phyloP scores from a whole-genome alignment of 2,329 filamentous ascomycete genomes.

The Apiospora rasikravindrae region DNA sequence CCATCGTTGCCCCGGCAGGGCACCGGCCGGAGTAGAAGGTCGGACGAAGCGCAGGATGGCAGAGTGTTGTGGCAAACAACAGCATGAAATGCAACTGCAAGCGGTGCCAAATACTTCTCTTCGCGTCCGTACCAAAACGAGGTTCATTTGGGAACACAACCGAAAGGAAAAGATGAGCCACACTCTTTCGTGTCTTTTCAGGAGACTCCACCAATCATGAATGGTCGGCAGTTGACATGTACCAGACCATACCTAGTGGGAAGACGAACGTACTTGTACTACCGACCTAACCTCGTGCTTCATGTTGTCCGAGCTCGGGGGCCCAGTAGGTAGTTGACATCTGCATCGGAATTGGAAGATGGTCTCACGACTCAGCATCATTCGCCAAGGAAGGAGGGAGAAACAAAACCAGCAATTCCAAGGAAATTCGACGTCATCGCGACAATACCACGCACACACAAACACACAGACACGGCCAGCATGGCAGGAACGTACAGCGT shows the following conservation, averaged over 20 bases:
- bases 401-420: background rate
- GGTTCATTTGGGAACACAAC: background rate
- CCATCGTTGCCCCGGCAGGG: background rate
- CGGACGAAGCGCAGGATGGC: background rate
- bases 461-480: slow-evolving; percentile 1
- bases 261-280: background rate
- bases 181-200: background rate
- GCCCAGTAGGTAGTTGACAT: background rate
- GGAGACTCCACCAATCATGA: slow-evolving; percentile 11
- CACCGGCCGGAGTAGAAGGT: background rate
- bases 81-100: background rate
- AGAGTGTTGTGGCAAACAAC: background rate
- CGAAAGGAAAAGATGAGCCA: background rate
- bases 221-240: background rate
- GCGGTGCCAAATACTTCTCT: no score
- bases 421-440: background rate
- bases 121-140: background rate
- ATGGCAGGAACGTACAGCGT: slow-evolving; percentile 10
- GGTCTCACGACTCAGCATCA: background rate
- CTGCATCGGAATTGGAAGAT: background rate
- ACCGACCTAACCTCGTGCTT: no score
- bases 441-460: background rate
- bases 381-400: background rate
- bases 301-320: background rate
- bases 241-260: background rate